Percentiles rank a stretch among this genome's conserved stretches.
Conservation (phyloP, 2,329 filamentous ascomycete species). For the Epichloe brachyelytri region DNA sequence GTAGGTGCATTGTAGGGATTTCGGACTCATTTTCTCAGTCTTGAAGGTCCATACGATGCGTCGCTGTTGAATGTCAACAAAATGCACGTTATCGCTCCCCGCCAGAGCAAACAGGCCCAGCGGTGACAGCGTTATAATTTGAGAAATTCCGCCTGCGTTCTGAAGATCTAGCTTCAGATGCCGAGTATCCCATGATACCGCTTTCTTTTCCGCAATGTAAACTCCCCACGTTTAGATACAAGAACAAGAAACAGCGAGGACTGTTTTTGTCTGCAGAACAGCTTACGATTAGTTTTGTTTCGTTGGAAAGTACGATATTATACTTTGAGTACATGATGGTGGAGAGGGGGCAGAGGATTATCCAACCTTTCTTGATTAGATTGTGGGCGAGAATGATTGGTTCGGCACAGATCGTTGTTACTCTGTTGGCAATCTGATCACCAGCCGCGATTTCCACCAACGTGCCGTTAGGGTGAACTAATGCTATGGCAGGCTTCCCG, state of each 20-base stretch:
- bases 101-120: slow-evolving; percentile 49
- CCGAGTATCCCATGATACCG: slow-evolving; percentile 35
- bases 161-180: slow-evolving; percentile 27
- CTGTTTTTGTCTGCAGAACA: not conserved
- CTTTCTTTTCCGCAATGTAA: slow-evolving; percentile 10
- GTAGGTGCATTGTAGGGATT: slow-evolving; percentile 48
- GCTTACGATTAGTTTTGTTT: not conserved
- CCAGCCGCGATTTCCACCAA: slow-evolving; percentile 40
- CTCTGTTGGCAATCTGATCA: slow-evolving; percentile 25
- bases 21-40: slow-evolving; percentile 43
- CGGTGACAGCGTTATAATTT: slow-evolving; percentile 44
- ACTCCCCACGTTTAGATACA: slow-evolving; percentile 3
- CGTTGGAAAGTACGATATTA: not conserved
- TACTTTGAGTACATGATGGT: not conserved
- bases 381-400: slow-evolving; percentile 37
- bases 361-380: slow-evolving; percentile 31
- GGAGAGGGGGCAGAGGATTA: not conserved
- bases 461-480: slow-evolving; percentile 52
- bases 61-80: slow-evolving; percentile 32
- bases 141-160: slow-evolving; percentile 35
- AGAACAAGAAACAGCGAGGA: not conserved
- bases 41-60: slow-evolving; percentile 47
- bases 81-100: slow-evolving; percentile 43
- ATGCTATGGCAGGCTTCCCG: slow-evolving; percentile 35
- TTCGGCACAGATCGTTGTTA: slow-evolving; percentile 38